Evolutionary conservation across 768 basidiomycete species (phyloP), one percentile per base, ranked within the genome.

Genomic region (Auriculariales sp.): DNA sequence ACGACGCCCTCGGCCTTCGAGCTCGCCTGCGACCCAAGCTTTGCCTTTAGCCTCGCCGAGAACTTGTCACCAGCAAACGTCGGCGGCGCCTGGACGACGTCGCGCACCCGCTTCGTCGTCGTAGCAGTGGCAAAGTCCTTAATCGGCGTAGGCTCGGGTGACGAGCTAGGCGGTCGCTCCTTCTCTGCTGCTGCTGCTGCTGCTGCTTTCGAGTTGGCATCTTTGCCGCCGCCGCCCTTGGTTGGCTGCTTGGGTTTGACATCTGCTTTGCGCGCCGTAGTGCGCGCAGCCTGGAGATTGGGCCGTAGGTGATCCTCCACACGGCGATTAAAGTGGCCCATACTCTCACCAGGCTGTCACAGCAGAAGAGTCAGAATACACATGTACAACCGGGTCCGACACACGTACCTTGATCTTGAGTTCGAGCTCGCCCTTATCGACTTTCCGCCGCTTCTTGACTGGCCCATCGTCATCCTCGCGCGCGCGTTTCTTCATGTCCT

Each of bases 301-400:
- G 33, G 30, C 17, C 79, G 70, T 73, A 88, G 77, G 55, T 74
- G 73, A 47, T 74, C 72, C 60, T 89, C 86, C 2, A 89, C 83
- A 33, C 86, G 74, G 61, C 76, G 69, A 61, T 86, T 82, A 62
- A 87, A 89, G 65, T 85, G 80, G 49, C 74, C 70, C 48, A 88
- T 70, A 0, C 83, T 79, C 62, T 89, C 86, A 36, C 80, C 77
- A 0, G 77, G 75, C 50, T 72, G 68, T 27, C 84, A 85, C 42
- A 57, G 66, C 33, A 80, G 58, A 35, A 54, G 53, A 15, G 32
- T 44, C 10, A 17, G 35, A 30, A 24, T 2, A 19, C 27, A 24
- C 27, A n/a, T n/a, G n/a, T n/a, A n/a, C n/a, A n/a, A 24, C 27
- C 27, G 2, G 3, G 3, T 10, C 17, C 22, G 29, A n/a, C 7